Evolutionary conservation across 352 stramenopile genomes (phyloP), one percentile per base, ranked within the genome.

Genomic region (Pythium coloratum): DNA sequence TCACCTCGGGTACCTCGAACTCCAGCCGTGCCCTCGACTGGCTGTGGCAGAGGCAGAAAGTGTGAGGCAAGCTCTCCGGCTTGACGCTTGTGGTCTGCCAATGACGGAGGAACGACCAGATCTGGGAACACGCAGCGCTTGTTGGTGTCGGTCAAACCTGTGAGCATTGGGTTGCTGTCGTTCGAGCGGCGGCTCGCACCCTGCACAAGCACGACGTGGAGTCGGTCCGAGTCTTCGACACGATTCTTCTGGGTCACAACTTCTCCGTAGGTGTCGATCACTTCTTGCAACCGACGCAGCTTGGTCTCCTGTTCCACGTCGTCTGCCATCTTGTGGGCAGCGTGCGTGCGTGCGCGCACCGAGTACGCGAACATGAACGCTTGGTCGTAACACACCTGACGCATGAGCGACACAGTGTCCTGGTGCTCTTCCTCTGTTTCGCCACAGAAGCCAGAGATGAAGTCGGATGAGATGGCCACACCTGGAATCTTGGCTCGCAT

Each of bases 321-420:
- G 75, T 99, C 98, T 58, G 95, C 71, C 80, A 99, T 95, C 24
- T 88, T 93, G 59, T 98, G 83, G 61, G 96, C 90, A 3, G 97
- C 97, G 70, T 99, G 95, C 1, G 97, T 99, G 64, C 92, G 91
- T 30, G 93, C 96, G 55, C 97, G 85, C 82, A 99, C 90, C 51
- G 89, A 98, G 81, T 99, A 99, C 16, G 97, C 95, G 78, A 99
- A 99, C 95, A 99, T 98, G 80, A 99, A 99, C 26, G 97, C 97
- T 73, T 99, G 95, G 69, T 99, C 97, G 74, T 98, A 99, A 64
- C 85, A 80, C 14, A 93, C 87, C 18, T 78, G 73, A 16, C 77
- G 82, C 83, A 96, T 91, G 34, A 95, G 74, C 53, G 86, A 87
- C 18, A 95, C 77, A 12, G 97, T 99, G 66, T 99, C 90, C 7